A percentile compares a stretch with the other conserved stretches of the same genome.
phyloP scores from a whole-genome alignment of 2,329 filamentous ascomycete species.

The Colletotrichum sp. region DNA sequence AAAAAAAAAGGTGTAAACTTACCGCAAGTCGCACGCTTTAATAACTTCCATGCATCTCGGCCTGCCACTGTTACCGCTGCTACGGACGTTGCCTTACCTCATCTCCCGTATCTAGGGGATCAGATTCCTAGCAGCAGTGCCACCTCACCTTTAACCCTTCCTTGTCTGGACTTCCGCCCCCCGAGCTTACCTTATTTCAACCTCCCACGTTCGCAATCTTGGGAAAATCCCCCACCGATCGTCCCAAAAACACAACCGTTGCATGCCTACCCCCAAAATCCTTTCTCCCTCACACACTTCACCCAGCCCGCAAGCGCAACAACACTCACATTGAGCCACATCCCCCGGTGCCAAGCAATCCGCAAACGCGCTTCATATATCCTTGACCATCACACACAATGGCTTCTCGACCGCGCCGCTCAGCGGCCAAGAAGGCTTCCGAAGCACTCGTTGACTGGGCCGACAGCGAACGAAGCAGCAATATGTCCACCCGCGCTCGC shows the following conservation, averaged over 20 bases:
- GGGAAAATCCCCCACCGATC: not conserved
- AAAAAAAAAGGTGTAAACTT: conserved; percentile 12
- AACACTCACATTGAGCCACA: not conserved
- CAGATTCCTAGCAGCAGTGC: conserved; percentile 20
- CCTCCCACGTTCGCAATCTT: conserved; percentile 17
- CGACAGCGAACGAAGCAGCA: conserved; percentile 50
- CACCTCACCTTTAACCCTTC: conserved; percentile 18
- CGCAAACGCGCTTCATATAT: not conserved
- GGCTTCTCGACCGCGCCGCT: conserved; percentile 53
- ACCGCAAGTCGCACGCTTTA: not conserved
- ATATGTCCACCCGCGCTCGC: conserved; percentile 56
- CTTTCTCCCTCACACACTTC: conserved; percentile 1
- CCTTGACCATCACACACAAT: conserved; percentile 33
- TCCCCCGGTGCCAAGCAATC: not conserved
- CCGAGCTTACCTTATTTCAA: conserved; percentile 23
- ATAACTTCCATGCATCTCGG: conserved; percentile 8
- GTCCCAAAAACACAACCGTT: not conserved
- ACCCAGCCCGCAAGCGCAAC: not conserved
- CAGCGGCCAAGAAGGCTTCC: conserved; percentile 46
- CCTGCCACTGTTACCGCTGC: not conserved
- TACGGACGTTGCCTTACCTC: conserved; percentile 17
- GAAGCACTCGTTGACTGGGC: conserved; percentile 50
- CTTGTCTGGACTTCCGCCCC: conserved; percentile 4
- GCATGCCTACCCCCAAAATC: not conserved
- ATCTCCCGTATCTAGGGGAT: conserved; percentile 21